Evolutionary conservation across 495 filamentous ascomycete genomes (phyloP).

Genomic region (Echria macrotheca): DNA sequence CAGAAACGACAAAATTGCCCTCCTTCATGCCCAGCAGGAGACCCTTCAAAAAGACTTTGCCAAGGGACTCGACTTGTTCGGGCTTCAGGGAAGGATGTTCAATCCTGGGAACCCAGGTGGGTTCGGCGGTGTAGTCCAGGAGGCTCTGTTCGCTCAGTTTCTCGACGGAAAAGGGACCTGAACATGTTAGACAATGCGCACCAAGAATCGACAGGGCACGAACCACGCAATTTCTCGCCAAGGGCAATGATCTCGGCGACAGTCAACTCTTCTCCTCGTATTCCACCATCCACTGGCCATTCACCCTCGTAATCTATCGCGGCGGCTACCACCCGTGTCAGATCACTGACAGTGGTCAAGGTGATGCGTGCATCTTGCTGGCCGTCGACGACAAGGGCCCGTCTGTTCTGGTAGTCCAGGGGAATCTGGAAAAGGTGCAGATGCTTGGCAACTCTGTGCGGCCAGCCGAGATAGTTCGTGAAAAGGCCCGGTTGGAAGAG

Average conservation of each 20-base stretch:
- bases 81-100: conserved; percentile 40
- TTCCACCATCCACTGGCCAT: background rate
- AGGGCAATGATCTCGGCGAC: background rate
- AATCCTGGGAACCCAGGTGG: conserved; percentile 34
- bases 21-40: conserved; percentile 36
- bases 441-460: conserved; percentile 46
- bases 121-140: background rate
- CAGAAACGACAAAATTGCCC: conserved; percentile 39
- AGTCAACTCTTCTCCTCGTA: background rate
- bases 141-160: no score
- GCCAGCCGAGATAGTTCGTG: conserved; percentile 47
- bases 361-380: conserved; percentile 39
- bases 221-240: no score
- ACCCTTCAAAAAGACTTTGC: conserved; percentile 30
- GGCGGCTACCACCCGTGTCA: conserved; percentile 40
- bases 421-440: conserved; percentile 33
- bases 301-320: conserved; percentile 49
- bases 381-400: conserved; percentile 47
- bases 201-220: no score
- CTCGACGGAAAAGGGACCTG: background rate
- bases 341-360: conserved; percentile 43
- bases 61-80: conserved; percentile 33
- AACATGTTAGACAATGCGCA: background rate
- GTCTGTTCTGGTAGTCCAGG: conserved; percentile 44
- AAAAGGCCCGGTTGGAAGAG: conserved; percentile 55